A percentile compares a stretch with the other conserved stretches of the same genome.
Evolutionary conservation across 192 early-diverging fungal genomes (phyloP).

Genomic region (Umbelopsis ramanniana): DNA sequence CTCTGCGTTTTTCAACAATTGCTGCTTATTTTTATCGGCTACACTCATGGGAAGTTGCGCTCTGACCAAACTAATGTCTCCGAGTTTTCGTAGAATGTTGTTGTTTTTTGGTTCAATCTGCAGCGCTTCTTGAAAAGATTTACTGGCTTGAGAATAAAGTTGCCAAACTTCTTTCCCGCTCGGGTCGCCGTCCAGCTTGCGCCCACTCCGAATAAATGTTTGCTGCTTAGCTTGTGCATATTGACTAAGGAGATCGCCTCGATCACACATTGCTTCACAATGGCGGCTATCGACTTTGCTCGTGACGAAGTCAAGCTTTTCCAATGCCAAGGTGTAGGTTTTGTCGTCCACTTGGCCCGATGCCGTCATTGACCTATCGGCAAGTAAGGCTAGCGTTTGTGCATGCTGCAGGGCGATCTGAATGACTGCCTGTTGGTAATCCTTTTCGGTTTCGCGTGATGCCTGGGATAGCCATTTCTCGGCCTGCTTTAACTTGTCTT

Average conservation of each 20-base stretch:
- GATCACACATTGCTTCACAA: conserved; percentile 60
- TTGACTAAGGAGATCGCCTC: conserved; percentile 53
- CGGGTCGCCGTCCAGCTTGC: conserved; percentile 15
- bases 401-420: conserved; percentile 54
- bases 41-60: conserved; percentile 44
- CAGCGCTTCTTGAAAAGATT: conserved; percentile 48
- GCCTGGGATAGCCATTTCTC: conserved; percentile 44
- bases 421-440: conserved; percentile 40
- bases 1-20: conserved; percentile 55
- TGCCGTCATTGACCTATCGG: conserved; percentile 51
- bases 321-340: conserved; percentile 41
- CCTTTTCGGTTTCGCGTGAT: conserved; percentile 36
- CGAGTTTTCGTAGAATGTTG: conserved; percentile 55
- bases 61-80: conserved; percentile 51
- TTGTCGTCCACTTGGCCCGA: conserved; percentile 38
- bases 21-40: conserved; percentile 45
- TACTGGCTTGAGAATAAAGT: conserved; percentile 46
- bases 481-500: conserved; percentile 39
- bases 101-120: conserved; percentile 53
- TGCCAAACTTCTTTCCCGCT: conserved; percentile 41
- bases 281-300: conserved; percentile 40
- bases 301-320: conserved; percentile 47
- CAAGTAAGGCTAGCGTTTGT: conserved; percentile 45
- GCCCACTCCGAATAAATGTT: conserved; percentile 11
- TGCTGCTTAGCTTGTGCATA: conserved; percentile 46